Evolutionary conservation across 495 filamentous ascomycete genomes (phyloP), one percentile per base, ranked within the genome.

Genomic region (Thermochaetoides thermophila): DNA sequence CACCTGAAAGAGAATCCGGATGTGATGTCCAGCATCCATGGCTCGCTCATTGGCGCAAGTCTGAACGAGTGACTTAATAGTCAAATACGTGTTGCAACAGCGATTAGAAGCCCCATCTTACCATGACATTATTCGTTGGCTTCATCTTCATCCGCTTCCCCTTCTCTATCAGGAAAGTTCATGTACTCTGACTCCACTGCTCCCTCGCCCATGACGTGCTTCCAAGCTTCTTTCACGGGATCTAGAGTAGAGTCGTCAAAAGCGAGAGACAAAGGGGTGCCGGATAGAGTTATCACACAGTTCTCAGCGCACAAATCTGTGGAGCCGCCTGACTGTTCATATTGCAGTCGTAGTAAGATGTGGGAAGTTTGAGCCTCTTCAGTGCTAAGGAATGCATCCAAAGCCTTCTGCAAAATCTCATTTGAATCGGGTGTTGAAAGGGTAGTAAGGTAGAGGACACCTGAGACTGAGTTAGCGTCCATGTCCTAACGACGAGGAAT

Each of bases 391-490:
- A 87, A 63, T 20, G 43, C 53, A 7, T 60, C 36, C 14, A 85
- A 44, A 23, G 81, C 76, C 14, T 37, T 34, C 18, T 72, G 56
- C 9, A 87, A 51, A 44, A 43, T 52, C 46, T 44, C 54, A 42
- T 42, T 48, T 20, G 42, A 59, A 45, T 31, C 35, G 2, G 64
- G 29, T 1, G 55, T 40, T 29, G 53, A 35, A 15, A 68, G 40
- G 23, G 66, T 78, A 15, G 73, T 66, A 16, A 71, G 59, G 45
- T 89, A 87, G 1, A 87, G 51, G 24, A 85, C 64, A 62, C 76
- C 83, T 91, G 32, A n/a, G n/a, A n/a, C n/a, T n/a, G 35, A 23
- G 51, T 78, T 65, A 78, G 70, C 59, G n/a, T n/a, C n/a, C n/a
- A n/a, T n/a, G n/a, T n/a, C n/a, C n/a, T n/a, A n/a, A n/a, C n/a